Base-by-base conservation (phyloP, 352 stramenopile species). In the Pythium angustatum region DNA sequence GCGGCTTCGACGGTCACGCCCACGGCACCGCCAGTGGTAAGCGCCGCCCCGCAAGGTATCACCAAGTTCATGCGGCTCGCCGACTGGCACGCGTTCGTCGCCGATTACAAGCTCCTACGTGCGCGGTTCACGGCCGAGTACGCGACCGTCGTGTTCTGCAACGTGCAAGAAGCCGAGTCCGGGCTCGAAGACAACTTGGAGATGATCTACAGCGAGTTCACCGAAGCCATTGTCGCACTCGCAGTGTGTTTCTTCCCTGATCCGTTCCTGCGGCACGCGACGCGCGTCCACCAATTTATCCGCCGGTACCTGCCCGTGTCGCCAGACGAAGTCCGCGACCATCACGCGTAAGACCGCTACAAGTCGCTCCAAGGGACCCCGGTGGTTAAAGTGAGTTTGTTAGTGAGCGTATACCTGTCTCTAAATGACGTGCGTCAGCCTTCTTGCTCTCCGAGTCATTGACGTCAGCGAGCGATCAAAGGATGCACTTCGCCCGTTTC, bases 161-260 rank as follows among this genome's bases (percentile, higher is more conserved):
- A 87, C 45, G 83, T 87, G 0, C 79, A 88, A 62, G 79, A 91
- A 12, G 70, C 73, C 7, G 71, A 75, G 43, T 62, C 60, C 19
- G 69, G 70, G 14, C 63, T 52, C 21, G 71, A 80, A 24, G 73
- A 82, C n/a, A 59, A 75, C 28, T 64, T 91, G 12, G 80, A 89
- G 51, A 82, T 93, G 75, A 85, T 89, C 43, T 93, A 81, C 72
- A 77, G 72, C 43, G 83, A 87, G 50, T 93, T 91, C 44, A 90
- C 78, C 36, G 83, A 93, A 24, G 83, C 78, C 0, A 68, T 93
- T 48, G 75, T 87, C 27, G 78, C 69, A 17, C 64, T 91, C 36
- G 64, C 81, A 8, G 59, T 77, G 24, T 84, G 73, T 27, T 87
- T 78, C 68, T 81, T 87, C 34, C 83, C 83, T 1, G 77, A 91